Evolutionary conservation across 1,139 yeast species (phyloP).

Genomic region (Hansenula anomala): DNA sequence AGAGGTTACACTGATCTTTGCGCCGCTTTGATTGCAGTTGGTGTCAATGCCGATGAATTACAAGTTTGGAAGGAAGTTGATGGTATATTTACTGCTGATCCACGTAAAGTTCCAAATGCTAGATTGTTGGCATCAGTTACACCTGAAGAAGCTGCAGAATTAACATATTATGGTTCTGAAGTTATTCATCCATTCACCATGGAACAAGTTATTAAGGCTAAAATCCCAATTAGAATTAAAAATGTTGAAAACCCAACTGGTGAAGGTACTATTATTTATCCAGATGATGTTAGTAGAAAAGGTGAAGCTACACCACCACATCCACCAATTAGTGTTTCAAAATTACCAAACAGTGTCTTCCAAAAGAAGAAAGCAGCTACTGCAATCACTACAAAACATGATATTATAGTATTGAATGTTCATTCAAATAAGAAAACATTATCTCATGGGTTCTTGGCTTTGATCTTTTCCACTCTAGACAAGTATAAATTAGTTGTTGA

Average conservation of each 20-base stretch:
- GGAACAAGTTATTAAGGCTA: constrained; percentile 97
- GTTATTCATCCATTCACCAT: constrained; percentile 98
- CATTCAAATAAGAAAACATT: constrained; percentile 91
- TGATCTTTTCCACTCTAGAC: constrained; percentile 82
- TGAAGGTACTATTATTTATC: constrained; percentile 87
- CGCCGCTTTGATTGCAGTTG: constrained; percentile 95
- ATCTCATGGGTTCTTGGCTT: constrained; percentile 93
- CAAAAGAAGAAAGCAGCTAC: constrained; percentile 75
- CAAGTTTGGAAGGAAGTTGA: constrained; percentile 99
- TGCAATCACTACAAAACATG: constrained; percentile 93
- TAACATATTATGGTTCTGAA: constrained; percentile 95
- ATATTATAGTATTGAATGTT: constrained; percentile 85
- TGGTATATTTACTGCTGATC: constrained; percentile 98
- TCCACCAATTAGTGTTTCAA: constrained; percentile 73
- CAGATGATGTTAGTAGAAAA: constrained; percentile 77
- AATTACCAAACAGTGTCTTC: constrained; percentile 43
- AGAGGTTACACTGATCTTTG: constrained; percentile 97
- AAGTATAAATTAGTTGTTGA: constrained; percentile 85
- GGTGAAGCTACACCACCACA: constrained; percentile 94
- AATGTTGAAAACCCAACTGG: constrained; percentile 93
- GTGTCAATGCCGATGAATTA: constrained; percentile 83
- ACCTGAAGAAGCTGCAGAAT: constrained; percentile 97
- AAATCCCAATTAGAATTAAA: constrained; percentile 92
- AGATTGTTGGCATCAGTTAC: constrained; percentile 82
- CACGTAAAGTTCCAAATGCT: constrained; percentile 90